Evolutionary conservation across 176 grass and related monocot genomes (phyloP), one percentile per base, ranked within the genome.

Genomic region (Pontederia crassipes): DNA sequence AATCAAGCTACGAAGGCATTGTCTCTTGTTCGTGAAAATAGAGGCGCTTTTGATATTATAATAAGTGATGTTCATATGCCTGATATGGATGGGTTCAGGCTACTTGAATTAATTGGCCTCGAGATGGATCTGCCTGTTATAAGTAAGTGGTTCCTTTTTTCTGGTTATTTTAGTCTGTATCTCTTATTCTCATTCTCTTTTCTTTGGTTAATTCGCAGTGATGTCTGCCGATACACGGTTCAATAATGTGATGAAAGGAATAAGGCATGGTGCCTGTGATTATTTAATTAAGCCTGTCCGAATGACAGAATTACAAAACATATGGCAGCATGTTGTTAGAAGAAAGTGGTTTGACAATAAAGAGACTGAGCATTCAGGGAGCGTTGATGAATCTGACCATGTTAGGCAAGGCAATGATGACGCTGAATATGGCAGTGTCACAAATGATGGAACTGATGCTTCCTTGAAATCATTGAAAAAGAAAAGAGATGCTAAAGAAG

Each of bases 121-220:
- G 94, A 98, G 73, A 89, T 98, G 94, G 94, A 98, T 54, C 84
- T 98, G 66, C 94, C 94, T 49, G 94, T 98, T 71, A 98, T 98
- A 65, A 98, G 94, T 98, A 74, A 83, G 93, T 98, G 82, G 8
- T 78, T 59, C 28, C 1, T 28, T 52, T 72, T 11, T 14, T 75
- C 24, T 15, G 2, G 66, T 57, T 62, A 45, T 66, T 29, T 47
- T 29, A 69, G 76, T n/a, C 8, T 13, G 35, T 28, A 13, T 27
- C 45, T 20, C 29, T 16, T 8, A 68, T 46, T 8, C 64, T 59
- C 11, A 49, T 63, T 45, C 24, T 56, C 29, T 70, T 75, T 20
- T 62, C 72, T 48, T 58, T 67, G 70, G 11, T 71, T 77, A 53
- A 62, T 58, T 72, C 67, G 77, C 79, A 98, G 94, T 98, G 94